phyloP scores from a whole-genome alignment of 176 grass and related monocot species.

The Chloris gayana region DNA sequence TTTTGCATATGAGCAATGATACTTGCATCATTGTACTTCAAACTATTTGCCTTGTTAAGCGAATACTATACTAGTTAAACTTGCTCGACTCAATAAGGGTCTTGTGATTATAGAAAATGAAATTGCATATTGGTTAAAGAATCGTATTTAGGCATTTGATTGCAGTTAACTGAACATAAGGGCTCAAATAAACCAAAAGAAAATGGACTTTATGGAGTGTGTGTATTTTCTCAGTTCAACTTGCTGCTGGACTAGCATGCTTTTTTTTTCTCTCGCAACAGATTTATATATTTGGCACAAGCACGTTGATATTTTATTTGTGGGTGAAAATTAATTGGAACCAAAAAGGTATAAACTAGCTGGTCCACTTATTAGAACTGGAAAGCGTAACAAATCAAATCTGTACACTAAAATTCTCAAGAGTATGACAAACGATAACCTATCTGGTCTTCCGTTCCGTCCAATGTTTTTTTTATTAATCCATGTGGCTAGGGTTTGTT shows the following conservation, averaged over 20 bases:
- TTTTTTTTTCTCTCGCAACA: not conserved
- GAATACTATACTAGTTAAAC: not conserved
- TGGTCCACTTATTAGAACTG: not conserved
- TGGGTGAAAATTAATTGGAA: slow-evolving; percentile 7
- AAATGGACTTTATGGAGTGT: not conserved
- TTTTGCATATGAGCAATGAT: not conserved
- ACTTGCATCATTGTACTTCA: not conserved
- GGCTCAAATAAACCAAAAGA: not conserved
- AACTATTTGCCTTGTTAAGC: not conserved
- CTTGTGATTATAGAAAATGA: not conserved
- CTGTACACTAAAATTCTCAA: not conserved
- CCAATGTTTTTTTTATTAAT: not conserved
- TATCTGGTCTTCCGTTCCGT: not conserved
- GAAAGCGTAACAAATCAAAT: not conserved
- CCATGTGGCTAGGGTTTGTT: slow-evolving; percentile 4
- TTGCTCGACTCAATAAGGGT: not conserved
- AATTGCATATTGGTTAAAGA: not conserved
- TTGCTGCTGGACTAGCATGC: no score
- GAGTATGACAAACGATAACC: not conserved
- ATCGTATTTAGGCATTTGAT: not conserved
- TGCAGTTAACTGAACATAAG: not conserved
- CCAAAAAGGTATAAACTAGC: no score
- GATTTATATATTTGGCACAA: not conserved
- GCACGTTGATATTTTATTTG: slow-evolving; percentile 1
- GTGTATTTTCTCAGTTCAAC: no score